Conservation (phyloP, 2,329 filamentous ascomycete species). For the Xylaria sp. region DNA sequence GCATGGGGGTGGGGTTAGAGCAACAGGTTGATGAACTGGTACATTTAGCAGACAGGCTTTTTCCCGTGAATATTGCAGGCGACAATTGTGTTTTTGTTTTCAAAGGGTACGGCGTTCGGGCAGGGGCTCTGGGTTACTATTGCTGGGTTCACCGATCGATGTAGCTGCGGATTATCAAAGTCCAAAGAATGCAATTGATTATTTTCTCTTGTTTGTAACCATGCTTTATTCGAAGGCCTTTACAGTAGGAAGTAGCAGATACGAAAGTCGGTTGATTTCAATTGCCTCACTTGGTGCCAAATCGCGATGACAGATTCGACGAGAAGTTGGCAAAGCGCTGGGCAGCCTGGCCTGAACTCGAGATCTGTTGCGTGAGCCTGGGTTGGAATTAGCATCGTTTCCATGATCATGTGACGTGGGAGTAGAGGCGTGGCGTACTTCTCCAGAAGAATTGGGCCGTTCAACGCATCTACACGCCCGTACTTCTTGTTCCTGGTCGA, state of each 20-base stretch:
- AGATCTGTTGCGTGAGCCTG: slow-evolving; percentile 67
- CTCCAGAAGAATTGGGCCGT: slow-evolving; percentile 86
- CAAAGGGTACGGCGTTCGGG: slow-evolving; percentile 19
- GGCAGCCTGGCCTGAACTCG: slow-evolving; percentile 60
- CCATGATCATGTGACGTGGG: neutral
- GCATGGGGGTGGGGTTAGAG: neutral
- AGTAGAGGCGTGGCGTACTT: slow-evolving; percentile 61
- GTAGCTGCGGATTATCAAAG: slow-evolving; percentile 1
- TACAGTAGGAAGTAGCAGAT: neutral
- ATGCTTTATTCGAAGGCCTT: neutral
- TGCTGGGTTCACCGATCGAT: neutral
- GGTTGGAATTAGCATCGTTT: slow-evolving; percentile 29
- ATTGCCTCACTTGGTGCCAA: slow-evolving; percentile 57
- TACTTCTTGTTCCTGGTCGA: slow-evolving; percentile 91
- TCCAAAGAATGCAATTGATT: slow-evolving; percentile 25
- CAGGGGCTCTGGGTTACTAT: slow-evolving; percentile 16
- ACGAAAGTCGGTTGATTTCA: neutral
- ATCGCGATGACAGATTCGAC: slow-evolving; percentile 74
- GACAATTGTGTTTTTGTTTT: slow-evolving; percentile 18
- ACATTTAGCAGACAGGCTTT: slow-evolving; percentile 19
- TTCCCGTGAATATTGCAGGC: slow-evolving; percentile 25
- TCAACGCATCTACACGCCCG: slow-evolving; percentile 86
- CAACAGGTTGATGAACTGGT: slow-evolving; percentile 5
- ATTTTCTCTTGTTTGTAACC: neutral
- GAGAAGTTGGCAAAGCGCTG: slow-evolving; percentile 72